Percentiles rank a stretch among this genome's conserved stretches.
These are phyloP conservation scores for Phytopythium aichiense DNA, from an alignment of 352 stramenopile species.

Conservation along the genomic window DNA sequence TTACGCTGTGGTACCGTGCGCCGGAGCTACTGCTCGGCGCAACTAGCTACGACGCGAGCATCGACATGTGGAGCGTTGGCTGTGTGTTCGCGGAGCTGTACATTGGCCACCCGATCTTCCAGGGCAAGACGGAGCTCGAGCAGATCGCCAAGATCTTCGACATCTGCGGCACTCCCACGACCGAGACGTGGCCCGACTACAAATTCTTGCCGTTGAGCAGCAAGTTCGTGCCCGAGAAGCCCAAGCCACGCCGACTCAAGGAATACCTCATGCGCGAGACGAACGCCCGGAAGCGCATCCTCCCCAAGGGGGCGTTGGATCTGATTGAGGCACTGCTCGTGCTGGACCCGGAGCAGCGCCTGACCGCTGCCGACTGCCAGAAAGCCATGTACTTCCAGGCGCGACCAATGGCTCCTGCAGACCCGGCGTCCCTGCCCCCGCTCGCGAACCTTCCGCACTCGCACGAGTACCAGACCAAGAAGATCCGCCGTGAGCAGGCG, in stretches of 20 bases:
- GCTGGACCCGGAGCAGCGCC: conserved; percentile 92
- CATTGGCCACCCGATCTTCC: conserved; percentile 82
- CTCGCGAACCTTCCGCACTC: conserved; percentile 76
- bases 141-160: conserved; percentile 89
- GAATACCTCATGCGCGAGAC: conserved; percentile 80
- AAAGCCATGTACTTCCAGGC: conserved; percentile 93
- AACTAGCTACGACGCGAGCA: conserved; percentile 91
- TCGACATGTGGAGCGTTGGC: conserved; percentile 96
- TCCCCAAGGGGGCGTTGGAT: conserved; percentile 86
- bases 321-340: conserved; percentile 93
- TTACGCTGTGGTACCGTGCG: conserved; percentile 94
- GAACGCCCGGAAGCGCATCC: conserved; percentile 65
- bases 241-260: conserved; percentile 53
- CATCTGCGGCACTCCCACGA: conserved; percentile 80
- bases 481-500: conserved; percentile 81
- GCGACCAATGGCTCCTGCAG: conserved; percentile 52
- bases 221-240: conserved; percentile 82
- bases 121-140: conserved; percentile 85
- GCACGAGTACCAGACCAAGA: conserved; percentile 89
- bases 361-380: conserved; percentile 91
- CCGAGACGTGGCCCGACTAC: conserved; percentile 81
- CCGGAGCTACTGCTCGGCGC: conserved; percentile 92
- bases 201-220: conserved; percentile 78
- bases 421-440: conserved; percentile 59
- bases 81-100: conserved; percentile 87